Conservation (phyloP, 345 rosid species). For the Salix suchowensis region DNA sequence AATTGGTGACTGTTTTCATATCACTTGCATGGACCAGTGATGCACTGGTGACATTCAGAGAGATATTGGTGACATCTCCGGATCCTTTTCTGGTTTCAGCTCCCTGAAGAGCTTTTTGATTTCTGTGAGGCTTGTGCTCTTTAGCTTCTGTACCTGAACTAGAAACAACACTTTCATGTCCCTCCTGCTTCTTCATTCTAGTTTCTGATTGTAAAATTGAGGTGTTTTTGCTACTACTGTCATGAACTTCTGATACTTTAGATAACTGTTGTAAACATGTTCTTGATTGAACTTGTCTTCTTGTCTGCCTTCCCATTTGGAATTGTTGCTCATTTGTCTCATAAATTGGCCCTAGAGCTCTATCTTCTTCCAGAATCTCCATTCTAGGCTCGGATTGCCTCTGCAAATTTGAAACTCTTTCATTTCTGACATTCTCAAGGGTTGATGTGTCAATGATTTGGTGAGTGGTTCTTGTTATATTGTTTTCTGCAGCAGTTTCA, state of each 20-base stretch:
- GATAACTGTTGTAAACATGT: conserved; percentile 33
- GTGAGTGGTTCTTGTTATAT: conserved; percentile 24
- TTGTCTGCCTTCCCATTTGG: conserved; percentile 33
- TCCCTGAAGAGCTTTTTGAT: conserved; percentile 32
- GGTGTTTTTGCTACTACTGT: conserved; percentile 27
- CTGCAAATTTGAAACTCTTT: conserved; percentile 37
- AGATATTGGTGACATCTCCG: conserved; percentile 17
- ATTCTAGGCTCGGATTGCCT: conserved; percentile 40
- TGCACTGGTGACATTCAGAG: conserved; percentile 26
- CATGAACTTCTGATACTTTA: conserved; percentile 28
- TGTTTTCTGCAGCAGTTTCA: conserved; percentile 20
- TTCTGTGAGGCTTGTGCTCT: conserved; percentile 30
- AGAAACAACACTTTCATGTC: conserved; percentile 23
- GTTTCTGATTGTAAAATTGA: conserved; percentile 34
- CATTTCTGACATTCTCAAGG: conserved; percentile 29
- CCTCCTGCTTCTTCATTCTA: conserved; percentile 36
- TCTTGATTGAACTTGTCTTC: conserved; percentile 30
- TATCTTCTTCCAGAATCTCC: conserved; percentile 39
- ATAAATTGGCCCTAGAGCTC: conserved; percentile 25
- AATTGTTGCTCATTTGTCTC: conserved; percentile 26
- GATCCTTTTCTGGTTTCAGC: conserved; percentile 41
- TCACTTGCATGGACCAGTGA: conserved; percentile 34
- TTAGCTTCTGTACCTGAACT: conserved; percentile 31
- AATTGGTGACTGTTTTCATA: conserved; percentile 28
- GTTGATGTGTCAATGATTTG: conserved; percentile 30